Conservation (phyloP, 2,329 filamentous ascomycete species). For the Phialocephala subalpina region DNA sequence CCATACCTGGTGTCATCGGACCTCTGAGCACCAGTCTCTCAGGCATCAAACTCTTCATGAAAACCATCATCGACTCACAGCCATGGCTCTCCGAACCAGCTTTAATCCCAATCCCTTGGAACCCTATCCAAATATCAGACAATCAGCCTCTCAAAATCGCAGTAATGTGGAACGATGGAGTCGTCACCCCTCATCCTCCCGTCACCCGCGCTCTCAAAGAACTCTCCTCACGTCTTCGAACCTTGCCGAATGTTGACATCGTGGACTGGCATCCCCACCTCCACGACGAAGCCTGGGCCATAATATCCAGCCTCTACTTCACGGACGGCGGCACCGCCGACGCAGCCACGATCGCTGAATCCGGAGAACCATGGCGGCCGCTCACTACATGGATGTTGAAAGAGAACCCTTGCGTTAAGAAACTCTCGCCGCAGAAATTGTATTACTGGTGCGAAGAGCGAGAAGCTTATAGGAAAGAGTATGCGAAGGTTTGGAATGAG, state of each 20-base stretch:
- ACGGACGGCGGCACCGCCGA: constrained; percentile 33
- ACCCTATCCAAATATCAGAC: constrained; percentile 3
- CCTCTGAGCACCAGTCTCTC: constrained; percentile 55
- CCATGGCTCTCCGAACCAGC: constrained; percentile 61
- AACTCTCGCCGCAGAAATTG: constrained; percentile 29
- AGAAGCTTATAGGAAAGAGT: constrained; percentile 46
- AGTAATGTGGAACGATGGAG: constrained; percentile 33
- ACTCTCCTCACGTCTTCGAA: constrained; percentile 15
- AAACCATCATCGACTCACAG: constrained; percentile 37
- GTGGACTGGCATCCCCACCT: constrained; percentile 32
- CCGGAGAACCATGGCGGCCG: constrained; percentile 27
- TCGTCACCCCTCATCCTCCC: constrained; percentile 29
- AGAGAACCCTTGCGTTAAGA: constrained; percentile 32
- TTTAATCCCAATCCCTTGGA: constrained; percentile 60
- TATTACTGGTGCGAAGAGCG: constrained; percentile 40
- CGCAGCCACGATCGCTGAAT: constrained; percentile 24
- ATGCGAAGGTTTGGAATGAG: constrained; percentile 33
- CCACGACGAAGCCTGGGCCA: constrained; percentile 32
- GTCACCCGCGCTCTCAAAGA: constrained; percentile 30
- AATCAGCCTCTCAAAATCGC: constrained; percentile 48
- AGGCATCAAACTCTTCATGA: constrained; percentile 51
- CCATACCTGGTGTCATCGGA: constrained; percentile 31
- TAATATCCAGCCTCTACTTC: constrained; percentile 32
- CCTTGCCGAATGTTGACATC: constrained; percentile 26
- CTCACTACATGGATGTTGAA: constrained; percentile 37